Evolutionary conservation across 345 rosid genomes (phyloP), one percentile per base, ranked within the genome.

Genomic region (Salix brachista): DNA sequence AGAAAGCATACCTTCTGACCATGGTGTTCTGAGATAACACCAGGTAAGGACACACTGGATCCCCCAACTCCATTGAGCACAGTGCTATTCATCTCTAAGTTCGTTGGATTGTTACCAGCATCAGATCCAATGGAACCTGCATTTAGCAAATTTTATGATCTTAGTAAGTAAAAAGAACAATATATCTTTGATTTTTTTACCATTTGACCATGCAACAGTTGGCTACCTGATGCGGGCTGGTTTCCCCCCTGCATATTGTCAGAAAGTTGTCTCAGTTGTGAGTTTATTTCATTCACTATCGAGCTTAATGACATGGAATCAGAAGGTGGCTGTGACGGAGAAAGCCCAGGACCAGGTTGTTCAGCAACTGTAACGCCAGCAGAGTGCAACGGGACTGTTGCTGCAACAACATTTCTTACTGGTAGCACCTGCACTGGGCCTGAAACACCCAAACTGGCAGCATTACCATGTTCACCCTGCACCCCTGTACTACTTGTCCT

Each of bases 161-260:
- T 9, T 36, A 14, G 41, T 3, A 14, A 34, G 25, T 30, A 66
- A 66, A 18, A 66, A 2, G 19, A 34, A 8, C 21, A 19, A 3
- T 18, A 18, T 34, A 16, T 65, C 41, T 16, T 17, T 26, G 18
- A 6, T 17, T 65, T 65, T 34, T 65, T 65, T 65, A 30, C 36
- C 18, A 65, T 65, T 42, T 69, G 46, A 17, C 7, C 52, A 42
- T 41, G 3, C 62, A 68, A 26, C 39, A 69, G 56, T 58, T 66
- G 81, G 62, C 76, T 81, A 91, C 97, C 92, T 44, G 89, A 65
- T 34, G 83, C 81, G 69, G 44, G 70, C 85, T 70, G 90, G 82
- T 50, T 85, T 80, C 82, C 86, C 78, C 87, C 91, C 73, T 81
- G 89, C 76, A 80, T 78, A 80, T 82, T 84, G 70, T 78, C 80